Evolutionary conservation across 306 rosid species (phyloP), one percentile per base, ranked within the genome.

Genomic region (Rubus idaeus): DNA sequence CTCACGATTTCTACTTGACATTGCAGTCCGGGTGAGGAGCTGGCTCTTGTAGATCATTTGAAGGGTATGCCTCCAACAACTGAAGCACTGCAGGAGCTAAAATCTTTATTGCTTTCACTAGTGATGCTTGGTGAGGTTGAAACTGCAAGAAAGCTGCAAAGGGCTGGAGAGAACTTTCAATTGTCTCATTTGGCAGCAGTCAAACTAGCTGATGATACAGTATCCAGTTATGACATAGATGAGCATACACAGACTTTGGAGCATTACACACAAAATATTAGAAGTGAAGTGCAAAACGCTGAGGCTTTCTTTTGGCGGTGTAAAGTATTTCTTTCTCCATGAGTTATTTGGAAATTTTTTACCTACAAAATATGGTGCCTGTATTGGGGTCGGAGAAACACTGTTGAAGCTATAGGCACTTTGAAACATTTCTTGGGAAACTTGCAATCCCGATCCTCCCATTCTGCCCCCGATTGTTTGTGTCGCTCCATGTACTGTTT

Each of bases 11-110:
- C 71, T 49, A 18, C 75, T 85, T 66, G 52, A 75, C 78, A 55
- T 80, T 88, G 85, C 76, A 95, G 97, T 79, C 87, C 98, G 73
- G 99, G 83, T 14, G 99, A 95, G 82, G 99, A 95, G 89, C 18
- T 89, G 70, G 99, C 96, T 76, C 81, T 95, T 21, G 94, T 87
- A 74, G 99, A 95, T 79, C 98, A 92, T 83, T 77, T 95, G 91
- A 88, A 91, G 83, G 89, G 94, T 79, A 92, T 95, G 98, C 71
- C 89, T 78, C 82, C 87, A 75, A 86, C 88, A n/a, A 85, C 70
- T 67, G 92, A 88, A 65, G 84, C 93, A 3, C 86, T 83, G 79
- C 70, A 72, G 18, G 99, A 92, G 86, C 89, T 96, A 50, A 92
- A 92, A 83, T 87, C 93, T 75, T 78, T 96, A 61, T 75, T 96